A percentile compares a stretch with the other conserved stretches of the same genome.
Conservation (phyloP, 495 filamentous ascomycete species). For the Penicillium simplicissimum region DNA sequence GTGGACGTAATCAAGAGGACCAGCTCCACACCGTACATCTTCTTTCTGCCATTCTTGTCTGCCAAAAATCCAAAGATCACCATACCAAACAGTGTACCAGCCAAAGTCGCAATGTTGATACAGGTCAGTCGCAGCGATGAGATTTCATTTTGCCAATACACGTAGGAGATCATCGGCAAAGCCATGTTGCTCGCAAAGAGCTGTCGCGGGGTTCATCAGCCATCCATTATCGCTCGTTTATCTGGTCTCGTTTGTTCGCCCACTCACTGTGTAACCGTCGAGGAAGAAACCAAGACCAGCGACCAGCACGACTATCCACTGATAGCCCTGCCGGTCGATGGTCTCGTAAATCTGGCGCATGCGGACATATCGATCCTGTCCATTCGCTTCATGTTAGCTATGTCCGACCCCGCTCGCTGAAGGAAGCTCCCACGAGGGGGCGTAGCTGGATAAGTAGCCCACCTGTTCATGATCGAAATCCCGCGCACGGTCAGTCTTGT, state of each 20-base stretch:
- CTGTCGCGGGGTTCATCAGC: constrained; percentile 27
- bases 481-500: constrained; percentile 51
- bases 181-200: constrained; percentile 66
- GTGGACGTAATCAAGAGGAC: constrained; percentile 58
- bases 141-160: constrained; percentile 57
- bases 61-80: constrained; percentile 63
- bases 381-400: neutral
- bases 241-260: neutral
- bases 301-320: constrained; percentile 56
- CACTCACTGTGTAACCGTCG: constrained; percentile 64
- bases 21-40: constrained; percentile 65
- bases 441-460: neutral
- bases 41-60: constrained; percentile 61
- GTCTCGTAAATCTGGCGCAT: constrained; percentile 52
- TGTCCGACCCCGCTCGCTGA: neutral
- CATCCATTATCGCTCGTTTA: neutral
- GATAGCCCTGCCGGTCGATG: constrained; percentile 48
- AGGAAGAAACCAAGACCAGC: constrained; percentile 69
- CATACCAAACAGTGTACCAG: constrained; percentile 60
- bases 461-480: constrained; percentile 54
- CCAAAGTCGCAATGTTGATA: constrained; percentile 62
- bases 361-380: constrained; percentile 49
- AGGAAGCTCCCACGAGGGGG: neutral
- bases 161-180: constrained; percentile 59
- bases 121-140: constrained; percentile 41